Evolutionary conservation across 2,329 filamentous ascomycete species (phyloP).

Genomic region (Fusarium odoratissimum): DNA sequence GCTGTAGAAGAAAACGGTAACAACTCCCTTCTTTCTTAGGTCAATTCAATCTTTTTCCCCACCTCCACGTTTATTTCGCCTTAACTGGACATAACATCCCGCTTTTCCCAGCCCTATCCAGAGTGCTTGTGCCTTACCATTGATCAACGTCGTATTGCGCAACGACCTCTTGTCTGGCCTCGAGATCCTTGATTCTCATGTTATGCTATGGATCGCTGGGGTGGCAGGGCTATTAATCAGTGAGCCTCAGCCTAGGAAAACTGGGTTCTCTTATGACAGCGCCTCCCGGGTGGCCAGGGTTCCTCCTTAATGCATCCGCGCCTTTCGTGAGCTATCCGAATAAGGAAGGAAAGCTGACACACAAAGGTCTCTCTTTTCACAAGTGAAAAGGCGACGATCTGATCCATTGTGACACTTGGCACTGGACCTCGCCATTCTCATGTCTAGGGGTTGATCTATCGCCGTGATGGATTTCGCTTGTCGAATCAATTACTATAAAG

Average conservation of each 20-base stretch:
- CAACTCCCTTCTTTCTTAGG: background rate
- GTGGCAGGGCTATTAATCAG: background rate
- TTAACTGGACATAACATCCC: slow-evolving; percentile 20
- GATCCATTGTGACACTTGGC: slow-evolving; percentile 15
- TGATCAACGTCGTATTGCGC: slow-evolving; percentile 19
- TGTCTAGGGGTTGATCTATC: slow-evolving; percentile 12
- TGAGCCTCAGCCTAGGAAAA: slow-evolving; percentile 28
- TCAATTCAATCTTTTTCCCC: slow-evolving; percentile 2
- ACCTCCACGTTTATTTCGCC: slow-evolving; percentile 25
- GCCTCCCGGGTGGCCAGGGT: slow-evolving; percentile 2
- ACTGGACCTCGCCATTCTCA: background rate
- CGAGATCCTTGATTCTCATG: slow-evolving; percentile 16
- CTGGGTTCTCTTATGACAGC: slow-evolving; percentile 17
- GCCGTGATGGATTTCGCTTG: slow-evolving; percentile 11
- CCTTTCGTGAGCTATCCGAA: slow-evolving; percentile 11
- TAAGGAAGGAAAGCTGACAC: slow-evolving; percentile 22
- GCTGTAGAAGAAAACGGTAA: background rate
- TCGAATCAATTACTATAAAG: slow-evolving; percentile 5
- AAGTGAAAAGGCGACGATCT: slow-evolving; percentile 10
- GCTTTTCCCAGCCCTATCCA: slow-evolving; percentile 35
- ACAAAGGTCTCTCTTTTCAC: background rate
- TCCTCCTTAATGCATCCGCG: background rate
- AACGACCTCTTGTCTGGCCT: slow-evolving; percentile 22
- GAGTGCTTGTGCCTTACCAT: slow-evolving; percentile 25
- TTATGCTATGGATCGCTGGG: slow-evolving; percentile 3